These are phyloP conservation scores for Fusarium equiseti DNA, from an alignment of 2,329 filamentous ascomycete species.

Conservation along the genomic window DNA sequence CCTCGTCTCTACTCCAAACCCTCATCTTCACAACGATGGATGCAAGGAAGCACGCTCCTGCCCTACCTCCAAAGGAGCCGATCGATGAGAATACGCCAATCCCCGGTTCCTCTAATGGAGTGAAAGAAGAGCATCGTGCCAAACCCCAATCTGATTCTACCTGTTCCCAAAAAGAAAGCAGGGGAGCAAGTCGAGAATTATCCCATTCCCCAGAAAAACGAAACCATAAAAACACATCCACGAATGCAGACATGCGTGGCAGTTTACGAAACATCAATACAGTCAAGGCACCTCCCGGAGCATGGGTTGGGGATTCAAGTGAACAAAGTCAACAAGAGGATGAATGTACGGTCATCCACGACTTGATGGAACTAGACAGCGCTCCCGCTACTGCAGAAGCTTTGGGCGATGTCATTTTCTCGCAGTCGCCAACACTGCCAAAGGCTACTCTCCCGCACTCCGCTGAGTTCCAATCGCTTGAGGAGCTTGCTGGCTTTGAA, in stretches of 20 bases:
- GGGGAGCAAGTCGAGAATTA: conserved; percentile 14
- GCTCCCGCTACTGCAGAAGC: not conserved
- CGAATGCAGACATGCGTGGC: too few species aligned
- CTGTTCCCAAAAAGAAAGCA: conserved; percentile 11
- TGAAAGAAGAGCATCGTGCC: not conserved
- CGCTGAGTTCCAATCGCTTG: conserved; percentile 37
- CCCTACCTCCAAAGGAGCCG: conserved; percentile 33
- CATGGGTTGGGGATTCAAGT: not conserved
- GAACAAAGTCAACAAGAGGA: conserved; percentile 7
- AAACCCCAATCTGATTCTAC: not conserved
- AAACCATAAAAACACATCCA: conserved; percentile 11
- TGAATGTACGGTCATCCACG: conserved; percentile 4
- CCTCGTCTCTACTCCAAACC: not conserved
- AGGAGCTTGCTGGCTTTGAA: conserved; percentile 34
- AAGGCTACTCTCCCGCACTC: conserved; percentile 12
- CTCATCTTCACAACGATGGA: conserved; percentile 22
- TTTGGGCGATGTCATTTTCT: conserved; percentile 18
- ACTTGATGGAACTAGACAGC: conserved; percentile 28
- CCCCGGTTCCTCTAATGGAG: not conserved
- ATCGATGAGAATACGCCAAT: conserved; percentile 5
- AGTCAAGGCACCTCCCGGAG: conserved; percentile 15
- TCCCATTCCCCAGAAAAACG: conserved; percentile 33
- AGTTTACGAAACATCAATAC: not conserved
- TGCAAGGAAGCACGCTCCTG: conserved; percentile 20
- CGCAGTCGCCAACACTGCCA: conserved; percentile 15